Percentiles rank a stretch among this genome's conserved stretches.
Conservation (phyloP, 768 basidiomycete genomes). For the Chalciporus chontae region DNA sequence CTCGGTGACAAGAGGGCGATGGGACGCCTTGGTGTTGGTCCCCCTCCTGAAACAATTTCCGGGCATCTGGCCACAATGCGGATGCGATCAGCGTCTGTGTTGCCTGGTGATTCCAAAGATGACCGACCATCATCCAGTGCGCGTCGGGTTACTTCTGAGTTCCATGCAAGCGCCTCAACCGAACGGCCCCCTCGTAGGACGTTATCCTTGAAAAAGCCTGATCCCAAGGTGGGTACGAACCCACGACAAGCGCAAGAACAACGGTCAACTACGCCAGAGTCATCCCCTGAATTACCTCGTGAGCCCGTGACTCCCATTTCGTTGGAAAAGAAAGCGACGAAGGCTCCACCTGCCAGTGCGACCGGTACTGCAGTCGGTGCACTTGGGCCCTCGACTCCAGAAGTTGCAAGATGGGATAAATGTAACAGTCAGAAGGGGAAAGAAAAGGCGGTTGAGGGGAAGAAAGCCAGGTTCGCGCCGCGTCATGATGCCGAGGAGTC, state of each 20-base stretch:
- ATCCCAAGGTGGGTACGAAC: not conserved
- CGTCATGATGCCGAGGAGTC: slow-evolving; percentile 24
- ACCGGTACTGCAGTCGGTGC: slow-evolving; percentile 24
- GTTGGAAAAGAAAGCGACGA: slow-evolving; percentile 20
- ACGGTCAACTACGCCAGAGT: slow-evolving; percentile 16
- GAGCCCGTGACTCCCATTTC: slow-evolving; percentile 33
- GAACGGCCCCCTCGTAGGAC: slow-evolving; percentile 5
- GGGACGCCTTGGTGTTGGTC: slow-evolving; percentile 14
- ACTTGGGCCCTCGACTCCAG: slow-evolving; percentile 50
- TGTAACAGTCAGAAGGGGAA: slow-evolving; percentile 34
- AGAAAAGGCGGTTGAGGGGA: slow-evolving; percentile 26
- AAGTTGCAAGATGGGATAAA: slow-evolving; percentile 49
- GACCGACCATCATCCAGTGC: slow-evolving; percentile 1
- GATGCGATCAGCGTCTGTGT: slow-evolving; percentile 14
- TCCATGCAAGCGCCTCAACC: slow-evolving; percentile 4
- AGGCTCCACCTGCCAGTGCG: slow-evolving; percentile 3
- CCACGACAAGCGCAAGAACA: slow-evolving; percentile 5
- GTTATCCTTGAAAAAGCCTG: slow-evolving; percentile 8
- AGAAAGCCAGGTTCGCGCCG: slow-evolving; percentile 46
- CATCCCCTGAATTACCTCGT: slow-evolving; percentile 31
- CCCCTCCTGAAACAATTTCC: slow-evolving; percentile 27
- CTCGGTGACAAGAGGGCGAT: slow-evolving; percentile 8
- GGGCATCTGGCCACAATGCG: slow-evolving; percentile 24
- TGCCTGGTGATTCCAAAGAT: not conserved
- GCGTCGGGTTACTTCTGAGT: slow-evolving; percentile 22